A percentile compares a stretch with the other conserved stretches of the same genome.
Evolutionary conservation across 2,329 filamentous ascomycete species (phyloP).

Genomic region (Trichoderma arundinaceum): DNA sequence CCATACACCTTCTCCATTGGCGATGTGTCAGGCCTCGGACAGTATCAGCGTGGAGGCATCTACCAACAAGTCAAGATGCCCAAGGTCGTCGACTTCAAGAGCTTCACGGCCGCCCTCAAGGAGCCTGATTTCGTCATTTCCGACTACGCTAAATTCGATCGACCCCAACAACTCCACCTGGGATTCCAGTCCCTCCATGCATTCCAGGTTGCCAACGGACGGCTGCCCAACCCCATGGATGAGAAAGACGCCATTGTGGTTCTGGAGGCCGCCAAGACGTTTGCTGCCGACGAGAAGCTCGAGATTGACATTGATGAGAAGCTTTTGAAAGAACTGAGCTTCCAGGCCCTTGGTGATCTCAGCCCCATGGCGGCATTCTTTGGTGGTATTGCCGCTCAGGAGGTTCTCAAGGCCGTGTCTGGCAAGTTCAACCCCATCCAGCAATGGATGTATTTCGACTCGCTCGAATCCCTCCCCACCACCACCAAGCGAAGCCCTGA

Average conservation of each 20-base stretch:
- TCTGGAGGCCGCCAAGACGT: slow-evolving; percentile 73
- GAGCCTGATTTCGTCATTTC: slow-evolving; percentile 90
- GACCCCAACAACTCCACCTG: slow-evolving; percentile 87
- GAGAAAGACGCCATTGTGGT: slow-evolving; percentile 82
- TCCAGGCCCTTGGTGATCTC: slow-evolving; percentile 89
- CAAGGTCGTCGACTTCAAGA: slow-evolving; percentile 87
- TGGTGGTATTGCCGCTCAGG: slow-evolving; percentile 90
- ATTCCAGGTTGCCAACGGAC: slow-evolving; percentile 76
- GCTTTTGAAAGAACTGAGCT: slow-evolving; percentile 88
- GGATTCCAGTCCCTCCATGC: slow-evolving; percentile 91
- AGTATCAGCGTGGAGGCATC: slow-evolving; percentile 86
- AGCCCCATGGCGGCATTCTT: slow-evolving; percentile 94
- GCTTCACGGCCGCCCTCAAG: slow-evolving; percentile 76
- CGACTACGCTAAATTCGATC: slow-evolving; percentile 97
- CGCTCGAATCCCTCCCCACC: slow-evolving; percentile 88
- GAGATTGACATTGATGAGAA: slow-evolving; percentile 85
- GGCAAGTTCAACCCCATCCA: slow-evolving; percentile 96
- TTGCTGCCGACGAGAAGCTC: slow-evolving; percentile 73
- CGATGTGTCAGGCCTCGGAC: slow-evolving; percentile 83
- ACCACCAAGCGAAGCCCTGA: slow-evolving; percentile 79
- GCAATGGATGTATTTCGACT: slow-evolving; percentile 98
- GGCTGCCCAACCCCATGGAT: slow-evolving; percentile 82
- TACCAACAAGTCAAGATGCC: slow-evolving; percentile 99
- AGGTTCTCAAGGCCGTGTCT: slow-evolving; percentile 94
- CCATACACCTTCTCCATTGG: slow-evolving; percentile 98